A percentile compares a stretch with the other conserved stretches of the same genome.
phyloP scores from a whole-genome alignment of 164 flowering plant species.

The Cinnamomum chago region DNA sequence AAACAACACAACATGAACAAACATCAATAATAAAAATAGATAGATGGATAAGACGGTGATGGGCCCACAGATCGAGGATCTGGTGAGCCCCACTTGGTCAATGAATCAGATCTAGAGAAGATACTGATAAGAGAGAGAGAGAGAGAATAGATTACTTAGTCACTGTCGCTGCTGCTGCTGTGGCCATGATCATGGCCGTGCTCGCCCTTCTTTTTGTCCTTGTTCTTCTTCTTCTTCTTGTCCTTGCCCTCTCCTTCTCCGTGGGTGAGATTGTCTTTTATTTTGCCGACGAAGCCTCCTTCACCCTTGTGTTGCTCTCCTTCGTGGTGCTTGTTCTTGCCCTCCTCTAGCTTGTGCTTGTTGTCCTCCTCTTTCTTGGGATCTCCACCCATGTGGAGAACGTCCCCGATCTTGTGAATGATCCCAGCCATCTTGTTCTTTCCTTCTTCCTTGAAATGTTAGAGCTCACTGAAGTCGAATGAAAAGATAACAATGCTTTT shows the following conservation, averaged over 20 bases:
- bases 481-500: too few relatives aligned
- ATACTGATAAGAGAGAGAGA: too few relatives aligned
- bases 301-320: constrained; percentile 10
- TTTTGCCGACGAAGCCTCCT: constrained; percentile 32
- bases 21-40: too few relatives aligned
- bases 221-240: constrained; percentile 3
- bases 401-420: constrained; percentile 54
- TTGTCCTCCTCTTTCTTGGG: constrained; percentile 18
- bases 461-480: too few relatives aligned
- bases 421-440: constrained; percentile 43
- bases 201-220: neutral
- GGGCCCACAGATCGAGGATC: too few relatives aligned
- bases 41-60: too few relatives aligned
- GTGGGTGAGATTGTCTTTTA: constrained; percentile 29
- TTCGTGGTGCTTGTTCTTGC: constrained; percentile 16
- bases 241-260: constrained; percentile 1
- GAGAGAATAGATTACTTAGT: constrained; percentile 6
- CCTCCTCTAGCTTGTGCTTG: constrained; percentile 12
- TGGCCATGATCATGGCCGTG: neutral
- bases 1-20: too few relatives aligned
- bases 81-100: too few relatives aligned
- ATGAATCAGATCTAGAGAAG: too few relatives aligned
- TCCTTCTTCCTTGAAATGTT: neutral
- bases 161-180: constrained; percentile 52
- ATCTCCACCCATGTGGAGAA: constrained; percentile 49